Conservation (phyloP, 2,329 filamentous ascomycete species). For the Plenodomus biglobosus region DNA sequence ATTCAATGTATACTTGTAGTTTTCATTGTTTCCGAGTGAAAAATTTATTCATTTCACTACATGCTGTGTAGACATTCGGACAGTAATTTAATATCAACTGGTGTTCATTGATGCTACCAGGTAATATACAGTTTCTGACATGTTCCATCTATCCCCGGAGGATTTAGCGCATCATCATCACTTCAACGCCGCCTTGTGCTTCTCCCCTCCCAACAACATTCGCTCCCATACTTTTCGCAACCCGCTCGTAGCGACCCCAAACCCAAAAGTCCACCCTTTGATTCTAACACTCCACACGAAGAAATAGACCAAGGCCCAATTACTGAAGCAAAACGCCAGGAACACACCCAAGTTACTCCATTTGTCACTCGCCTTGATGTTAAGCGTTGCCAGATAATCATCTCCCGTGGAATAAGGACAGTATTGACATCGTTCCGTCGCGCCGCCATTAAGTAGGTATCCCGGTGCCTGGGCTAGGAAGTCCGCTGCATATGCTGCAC, state of each 20-base stretch:
- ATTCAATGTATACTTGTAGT: not conserved
- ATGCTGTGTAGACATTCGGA: no score
- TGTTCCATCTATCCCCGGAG: not conserved
- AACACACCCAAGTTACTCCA: constrained; percentile 76
- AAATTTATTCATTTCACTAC: no score
- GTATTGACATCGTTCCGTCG: constrained; percentile 65
- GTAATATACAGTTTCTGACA: no score
- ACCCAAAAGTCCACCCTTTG: constrained; percentile 69
- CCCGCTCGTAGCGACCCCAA: constrained; percentile 55
- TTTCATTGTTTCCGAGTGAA: not conserved
- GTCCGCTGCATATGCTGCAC: constrained; percentile 62
- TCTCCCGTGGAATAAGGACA: constrained; percentile 67
- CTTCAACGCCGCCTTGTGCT: constrained; percentile 9
- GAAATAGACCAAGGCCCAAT: constrained; percentile 73
- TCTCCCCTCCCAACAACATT: constrained; percentile 12
- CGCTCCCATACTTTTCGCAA: constrained; percentile 18
- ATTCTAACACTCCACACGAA: constrained; percentile 75
- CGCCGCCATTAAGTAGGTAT: constrained; percentile 64
- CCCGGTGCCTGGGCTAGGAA: constrained; percentile 61
- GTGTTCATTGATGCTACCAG: not conserved
- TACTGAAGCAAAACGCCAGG: constrained; percentile 68
- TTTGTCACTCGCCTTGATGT: constrained; percentile 61
- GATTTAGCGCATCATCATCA: not conserved
- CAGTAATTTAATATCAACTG: no score
- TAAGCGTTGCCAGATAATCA: constrained; percentile 65